Evolutionary conservation across 1,284 basidiomycete genomes (phyloP).

Genomic region (Ceratobasidium sp.): DNA sequence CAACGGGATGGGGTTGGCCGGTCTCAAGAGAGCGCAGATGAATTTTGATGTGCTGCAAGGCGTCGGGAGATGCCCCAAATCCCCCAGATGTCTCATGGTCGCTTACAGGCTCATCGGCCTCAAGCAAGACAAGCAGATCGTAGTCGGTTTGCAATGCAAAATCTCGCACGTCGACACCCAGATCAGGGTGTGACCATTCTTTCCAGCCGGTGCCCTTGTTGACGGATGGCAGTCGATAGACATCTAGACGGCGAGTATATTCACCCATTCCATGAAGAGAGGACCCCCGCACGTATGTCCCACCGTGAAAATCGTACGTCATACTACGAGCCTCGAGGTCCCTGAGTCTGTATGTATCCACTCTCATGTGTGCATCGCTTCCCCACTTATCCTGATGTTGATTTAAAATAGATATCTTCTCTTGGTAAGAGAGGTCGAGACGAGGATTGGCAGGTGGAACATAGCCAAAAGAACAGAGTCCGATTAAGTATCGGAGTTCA

Average conservation of each 20-base stretch:
- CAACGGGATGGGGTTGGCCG: too few relatives aligned
- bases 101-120: neutral
- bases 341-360: neutral
- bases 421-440: neutral
- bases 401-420: neutral
- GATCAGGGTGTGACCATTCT: slow-evolving; percentile 12
- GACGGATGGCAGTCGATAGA: slow-evolving; percentile 22
- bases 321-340: neutral
- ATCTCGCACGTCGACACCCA: slow-evolving; percentile 14
- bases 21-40: too few relatives aligned
- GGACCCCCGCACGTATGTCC: slow-evolving; percentile 22
- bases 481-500: slow-evolving; percentile 24
- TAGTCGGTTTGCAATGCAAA: slow-evolving; percentile 24
- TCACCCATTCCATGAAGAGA: neutral
- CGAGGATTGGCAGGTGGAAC: slow-evolving; percentile 12
- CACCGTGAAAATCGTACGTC: slow-evolving; percentile 35
- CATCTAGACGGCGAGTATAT: slow-evolving; percentile 5
- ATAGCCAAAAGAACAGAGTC: slow-evolving; percentile 11
- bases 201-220: slow-evolving; percentile 20
- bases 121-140: slow-evolving; percentile 19
- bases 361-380: neutral
- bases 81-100: neutral
- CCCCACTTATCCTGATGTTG: slow-evolving; percentile 1
- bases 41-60: too few relatives aligned
- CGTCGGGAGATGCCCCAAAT: neutral